Conservation (phyloP, 352 stramenopile genomes). For the Phytophthora capsici region DNA sequence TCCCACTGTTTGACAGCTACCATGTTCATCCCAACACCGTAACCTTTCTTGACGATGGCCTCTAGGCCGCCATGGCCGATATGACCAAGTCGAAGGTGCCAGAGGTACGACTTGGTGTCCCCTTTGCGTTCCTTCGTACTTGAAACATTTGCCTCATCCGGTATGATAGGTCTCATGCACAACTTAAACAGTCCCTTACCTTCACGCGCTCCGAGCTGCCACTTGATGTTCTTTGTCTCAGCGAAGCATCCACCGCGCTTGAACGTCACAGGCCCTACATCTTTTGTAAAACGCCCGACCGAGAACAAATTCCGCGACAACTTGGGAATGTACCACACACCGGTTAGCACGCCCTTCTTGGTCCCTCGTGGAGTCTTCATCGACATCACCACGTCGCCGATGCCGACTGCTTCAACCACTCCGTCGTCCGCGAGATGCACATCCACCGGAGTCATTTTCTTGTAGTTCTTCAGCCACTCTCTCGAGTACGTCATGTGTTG, state of each 20-base stretch:
- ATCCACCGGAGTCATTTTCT: slow-evolving; percentile 14
- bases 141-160: slow-evolving; percentile 15
- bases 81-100: slow-evolving; percentile 28
- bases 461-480: slow-evolving; percentile 28
- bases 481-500: slow-evolving; percentile 30
- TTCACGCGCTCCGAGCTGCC: slow-evolving; percentile 15
- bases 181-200: slow-evolving; percentile 22
- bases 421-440: slow-evolving; percentile 30
- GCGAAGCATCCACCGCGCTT: slow-evolving; percentile 15
- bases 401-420: not conserved
- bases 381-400: not conserved
- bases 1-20: slow-evolving; percentile 1
- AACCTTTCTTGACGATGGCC: slow-evolving; percentile 21
- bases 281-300: slow-evolving; percentile 18
- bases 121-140: slow-evolving; percentile 16
- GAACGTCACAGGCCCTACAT: slow-evolving; percentile 16
- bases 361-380: not conserved
- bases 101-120: slow-evolving; percentile 25
- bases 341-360: slow-evolving; percentile 19
- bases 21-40: slow-evolving; percentile 10
- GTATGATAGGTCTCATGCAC: slow-evolving; percentile 14
- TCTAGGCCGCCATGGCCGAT: slow-evolving; percentile 21
- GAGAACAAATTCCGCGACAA: slow-evolving; percentile 21
- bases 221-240: slow-evolving; percentile 5
- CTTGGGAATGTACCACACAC: slow-evolving; percentile 19